Conservation (phyloP, 495 filamentous ascomycete species). For the Apodospora peruviana region DNA sequence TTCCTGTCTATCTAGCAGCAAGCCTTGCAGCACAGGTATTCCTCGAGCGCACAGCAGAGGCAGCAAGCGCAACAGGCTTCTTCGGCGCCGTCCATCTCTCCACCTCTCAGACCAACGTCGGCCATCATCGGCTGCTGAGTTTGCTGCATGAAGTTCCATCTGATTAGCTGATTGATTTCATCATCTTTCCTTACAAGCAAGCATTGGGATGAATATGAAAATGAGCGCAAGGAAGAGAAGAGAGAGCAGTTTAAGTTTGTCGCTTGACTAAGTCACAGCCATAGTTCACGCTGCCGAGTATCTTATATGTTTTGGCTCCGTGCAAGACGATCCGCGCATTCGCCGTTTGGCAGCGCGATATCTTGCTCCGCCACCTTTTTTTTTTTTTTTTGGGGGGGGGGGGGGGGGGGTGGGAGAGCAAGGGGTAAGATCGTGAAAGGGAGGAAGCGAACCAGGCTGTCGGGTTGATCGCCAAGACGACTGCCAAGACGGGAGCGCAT, state of each 20-base stretch:
- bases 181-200: not conserved
- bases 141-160: not conserved
- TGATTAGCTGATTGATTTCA: not conserved
- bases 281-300: too few relatives aligned
- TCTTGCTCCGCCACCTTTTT: too few relatives aligned
- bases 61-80: constrained; percentile 1
- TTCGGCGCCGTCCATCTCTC: not conserved
- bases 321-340: too few relatives aligned
- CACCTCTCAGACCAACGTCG: not conserved
- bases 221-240: too few relatives aligned
- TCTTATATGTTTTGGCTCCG: too few relatives aligned
- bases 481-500: constrained; percentile 2
- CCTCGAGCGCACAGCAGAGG: not conserved
- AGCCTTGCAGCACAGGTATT: constrained; percentile 1
- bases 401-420: too few relatives aligned
- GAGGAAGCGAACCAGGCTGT: not conserved
- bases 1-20: not conserved
- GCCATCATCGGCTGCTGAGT: not conserved
- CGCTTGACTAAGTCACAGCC: not conserved
- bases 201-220: too few relatives aligned
- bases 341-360: too few relatives aligned
- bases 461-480: not conserved
- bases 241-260: too few relatives aligned
- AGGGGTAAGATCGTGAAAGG: too few relatives aligned
- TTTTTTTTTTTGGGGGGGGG: too few relatives aligned